Evolutionary conservation across 176 grass and related monocot species (phyloP).

Genomic region (Puya raimondii): DNA sequence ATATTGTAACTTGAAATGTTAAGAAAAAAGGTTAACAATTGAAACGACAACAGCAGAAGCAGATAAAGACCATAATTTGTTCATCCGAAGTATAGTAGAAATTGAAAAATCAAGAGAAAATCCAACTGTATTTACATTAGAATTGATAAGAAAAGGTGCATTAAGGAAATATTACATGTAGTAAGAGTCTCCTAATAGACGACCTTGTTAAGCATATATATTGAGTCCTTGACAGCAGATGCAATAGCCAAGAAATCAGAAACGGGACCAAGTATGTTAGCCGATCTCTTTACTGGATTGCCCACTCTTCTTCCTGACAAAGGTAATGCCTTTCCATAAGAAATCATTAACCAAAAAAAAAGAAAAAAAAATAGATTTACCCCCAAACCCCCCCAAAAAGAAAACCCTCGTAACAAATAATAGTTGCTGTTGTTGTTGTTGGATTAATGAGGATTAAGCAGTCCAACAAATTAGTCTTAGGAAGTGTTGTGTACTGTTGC

Average conservation of each 20-base stretch:
- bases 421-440: too few species aligned
- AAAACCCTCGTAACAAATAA: too few species aligned
- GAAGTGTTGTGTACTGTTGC: too few species aligned
- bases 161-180: background rate
- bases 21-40: conserved; percentile 16
- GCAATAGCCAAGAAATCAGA: background rate
- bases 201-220: conserved; percentile 17
- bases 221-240: background rate
- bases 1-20: conserved; percentile 25
- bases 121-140: conserved; percentile 2
- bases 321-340: background rate
- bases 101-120: background rate
- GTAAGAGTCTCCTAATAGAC: conserved; percentile 1
- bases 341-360: too few species aligned
- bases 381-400: too few species aligned
- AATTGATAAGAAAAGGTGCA: conserved; percentile 3
- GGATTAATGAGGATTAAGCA: too few species aligned
- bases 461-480: too few species aligned
- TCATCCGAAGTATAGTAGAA: background rate
- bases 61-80: background rate
- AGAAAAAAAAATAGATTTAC: too few species aligned
- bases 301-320: conserved; percentile 21
- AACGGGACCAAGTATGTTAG: conserved; percentile 2
- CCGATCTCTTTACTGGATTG: conserved; percentile 4
- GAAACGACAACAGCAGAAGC: background rate